phyloP scores from a whole-genome alignment of 2,329 filamentous ascomycete genomes.

The Diaporthe sp. region DNA sequence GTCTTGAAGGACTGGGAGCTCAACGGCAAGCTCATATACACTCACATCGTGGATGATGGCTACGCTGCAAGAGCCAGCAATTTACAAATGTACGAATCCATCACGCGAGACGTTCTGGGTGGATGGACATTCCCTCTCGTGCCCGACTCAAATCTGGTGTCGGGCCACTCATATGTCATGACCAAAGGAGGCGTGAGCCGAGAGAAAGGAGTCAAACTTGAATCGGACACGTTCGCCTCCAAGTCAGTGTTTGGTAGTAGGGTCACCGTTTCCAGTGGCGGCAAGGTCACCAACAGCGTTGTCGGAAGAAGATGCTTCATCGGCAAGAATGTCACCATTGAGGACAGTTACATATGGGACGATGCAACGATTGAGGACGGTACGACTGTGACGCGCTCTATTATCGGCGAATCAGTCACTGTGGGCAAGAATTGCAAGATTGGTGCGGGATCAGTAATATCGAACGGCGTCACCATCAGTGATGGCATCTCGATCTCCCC shows the following conservation, averaged over 20 bases:
- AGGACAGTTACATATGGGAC: constrained; percentile 91
- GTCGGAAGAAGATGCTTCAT: constrained; percentile 90
- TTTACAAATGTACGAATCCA: constrained; percentile 88
- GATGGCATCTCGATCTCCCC: constrained; percentile 66
- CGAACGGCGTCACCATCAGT: constrained; percentile 80
- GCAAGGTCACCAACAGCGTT: constrained; percentile 79
- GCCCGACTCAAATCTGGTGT: constrained; percentile 88
- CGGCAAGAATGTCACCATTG: constrained; percentile 84
- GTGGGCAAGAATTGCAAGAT: constrained; percentile 81
- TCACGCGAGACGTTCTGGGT: constrained; percentile 87
- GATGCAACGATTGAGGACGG: constrained; percentile 83
- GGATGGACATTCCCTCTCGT: constrained; percentile 91
- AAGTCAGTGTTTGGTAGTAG: constrained; percentile 83
- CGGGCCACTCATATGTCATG: constrained; percentile 81
- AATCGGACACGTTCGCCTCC: constrained; percentile 77
- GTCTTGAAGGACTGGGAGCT: constrained; percentile 97
- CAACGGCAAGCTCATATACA: constrained; percentile 96
- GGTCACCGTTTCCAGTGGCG: constrained; percentile 81
- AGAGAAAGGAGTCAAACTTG: constrained; percentile 82
- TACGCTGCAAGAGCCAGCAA: constrained; percentile 91
- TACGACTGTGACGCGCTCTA: constrained; percentile 76
- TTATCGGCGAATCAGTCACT: constrained; percentile 80
- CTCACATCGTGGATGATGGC: constrained; percentile 84
- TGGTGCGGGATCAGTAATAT: constrained; percentile 81
- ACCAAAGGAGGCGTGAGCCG: constrained; percentile 80